Base-by-base conservation (phyloP, 495 filamentous ascomycete genomes). In the Platismatia glauca region DNA sequence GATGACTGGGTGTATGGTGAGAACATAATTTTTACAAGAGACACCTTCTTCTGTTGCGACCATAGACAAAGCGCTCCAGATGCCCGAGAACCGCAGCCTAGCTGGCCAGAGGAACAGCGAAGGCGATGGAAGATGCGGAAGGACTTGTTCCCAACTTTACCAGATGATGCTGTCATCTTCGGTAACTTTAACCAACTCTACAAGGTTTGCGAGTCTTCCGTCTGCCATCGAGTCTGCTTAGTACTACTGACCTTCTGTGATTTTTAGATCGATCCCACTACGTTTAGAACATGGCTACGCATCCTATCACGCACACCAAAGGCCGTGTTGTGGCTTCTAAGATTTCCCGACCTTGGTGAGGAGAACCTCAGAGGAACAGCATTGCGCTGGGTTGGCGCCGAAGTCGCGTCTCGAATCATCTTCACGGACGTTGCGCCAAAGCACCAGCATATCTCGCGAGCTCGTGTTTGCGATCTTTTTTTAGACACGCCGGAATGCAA, bases 181-280 rank as follows among this genome's bases (percentile, higher is more conserved):
- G 94, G 89, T 15, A 99, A 99, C 75, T 99, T 99, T 74, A 99
- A 99, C 73, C 94, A 99, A 74, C 77, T 99, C 31, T 99, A 99
- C 78, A 99, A 99, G 87, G 94, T 95, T 78, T 68, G 78, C 34
- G 34, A 20, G 37, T 56, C 53, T 60, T 18, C 27, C 15, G 58
- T 52, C 44, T 56, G n/a, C 41, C 53, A 60, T n/a, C 29, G 31
- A 63, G 4, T 24, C 46, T 33, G 46, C 31, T 46, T n/a, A n/a
- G n/a, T 63, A 58, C 65, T 58, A 64, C 50, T 53, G 67, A 55
- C 15, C 15, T 37, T 33, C 58, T 69, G 55, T 62, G 34, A 68
- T 52, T 33, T 48, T 15, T 68, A 98, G 94, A 96, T 99, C 73
- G 94, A 99, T 65, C 94, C 94, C 4, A 95, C 92, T 27, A 96